phyloP scores from a whole-genome alignment of 352 stramenopile genomes.

The Phytophthora fragariaefolia region DNA sequence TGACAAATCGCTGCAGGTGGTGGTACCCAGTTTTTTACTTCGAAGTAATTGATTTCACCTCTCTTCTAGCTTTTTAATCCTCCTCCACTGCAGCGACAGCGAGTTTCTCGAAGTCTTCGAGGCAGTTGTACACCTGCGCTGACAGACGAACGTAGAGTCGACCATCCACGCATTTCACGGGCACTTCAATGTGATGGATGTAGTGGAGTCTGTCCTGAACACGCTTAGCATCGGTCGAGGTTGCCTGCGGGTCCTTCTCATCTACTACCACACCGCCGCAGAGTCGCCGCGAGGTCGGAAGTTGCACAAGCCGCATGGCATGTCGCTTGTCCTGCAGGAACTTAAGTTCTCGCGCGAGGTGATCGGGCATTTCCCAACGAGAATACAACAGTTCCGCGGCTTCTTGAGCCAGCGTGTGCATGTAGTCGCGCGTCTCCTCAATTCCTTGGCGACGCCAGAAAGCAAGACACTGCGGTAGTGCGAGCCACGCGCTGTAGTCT shows the following conservation, averaged over 20 bases:
- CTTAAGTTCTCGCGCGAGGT: constrained; percentile 35
- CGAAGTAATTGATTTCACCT: constrained; percentile 2
- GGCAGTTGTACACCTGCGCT: constrained; percentile 93
- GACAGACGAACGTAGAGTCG: constrained; percentile 91
- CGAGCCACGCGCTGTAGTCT: constrained; percentile 91
- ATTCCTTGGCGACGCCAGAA: constrained; percentile 80
- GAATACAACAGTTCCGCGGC: constrained; percentile 70
- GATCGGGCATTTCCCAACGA: constrained; percentile 57
- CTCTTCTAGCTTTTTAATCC: constrained; percentile 3
- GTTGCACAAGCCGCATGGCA: constrained; percentile 77
- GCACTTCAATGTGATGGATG: constrained; percentile 87
- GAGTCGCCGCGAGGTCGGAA: constrained; percentile 54
- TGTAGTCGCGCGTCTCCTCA: constrained; percentile 56
- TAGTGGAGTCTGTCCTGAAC: constrained; percentile 92
- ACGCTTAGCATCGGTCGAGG: constrained; percentile 88
- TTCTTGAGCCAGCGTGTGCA: constrained; percentile 63
- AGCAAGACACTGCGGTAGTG: constrained; percentile 83
- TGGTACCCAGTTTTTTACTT: no score
- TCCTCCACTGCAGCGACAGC: constrained; percentile 29
- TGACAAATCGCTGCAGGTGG: no score
- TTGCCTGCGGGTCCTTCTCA: constrained; percentile 43
- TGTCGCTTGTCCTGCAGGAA: constrained; percentile 70
- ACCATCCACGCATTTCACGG: constrained; percentile 92
- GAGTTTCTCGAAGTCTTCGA: constrained; percentile 85
- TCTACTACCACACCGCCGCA: constrained; percentile 46